Percentiles rank a stretch among this genome's conserved stretches.
Conservation (phyloP, 768 basidiomycete species). For the Sutorius australiensis region DNA sequence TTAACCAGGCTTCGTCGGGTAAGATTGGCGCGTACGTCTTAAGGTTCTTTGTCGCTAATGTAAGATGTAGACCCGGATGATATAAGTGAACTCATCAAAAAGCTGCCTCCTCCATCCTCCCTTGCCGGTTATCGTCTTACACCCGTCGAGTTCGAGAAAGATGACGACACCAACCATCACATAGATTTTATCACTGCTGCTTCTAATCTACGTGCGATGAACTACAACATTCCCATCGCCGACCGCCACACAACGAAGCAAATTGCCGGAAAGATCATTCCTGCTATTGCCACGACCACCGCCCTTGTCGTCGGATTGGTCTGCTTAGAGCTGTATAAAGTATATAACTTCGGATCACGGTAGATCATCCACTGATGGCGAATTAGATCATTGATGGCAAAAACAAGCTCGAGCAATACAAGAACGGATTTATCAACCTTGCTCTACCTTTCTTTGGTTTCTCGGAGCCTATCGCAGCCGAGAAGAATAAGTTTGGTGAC, state of each 20-base stretch:
- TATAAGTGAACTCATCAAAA: conserved; percentile 51
- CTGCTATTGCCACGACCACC: conserved; percentile 98
- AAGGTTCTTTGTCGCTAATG: conserved; percentile 2
- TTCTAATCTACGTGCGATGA: conserved; percentile 92
- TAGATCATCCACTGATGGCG: neutral
- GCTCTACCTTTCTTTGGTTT: conserved; percentile 99
- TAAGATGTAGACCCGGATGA: conserved; percentile 44
- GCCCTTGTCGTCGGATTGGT: conserved; percentile 93
- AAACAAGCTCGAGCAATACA: conserved; percentile 89
- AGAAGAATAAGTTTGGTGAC: conserved; percentile 82
- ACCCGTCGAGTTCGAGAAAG: conserved; percentile 98
- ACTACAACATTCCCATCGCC: conserved; percentile 85
- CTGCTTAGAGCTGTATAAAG: conserved; percentile 97
- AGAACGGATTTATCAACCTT: conserved; percentile 98
- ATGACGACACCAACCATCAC: conserved; percentile 96
- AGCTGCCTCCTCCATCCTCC: conserved; percentile 85
- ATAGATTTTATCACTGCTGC: conserved; percentile 99
- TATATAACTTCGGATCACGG: conserved; percentile 21
- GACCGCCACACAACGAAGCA: conserved; percentile 94
- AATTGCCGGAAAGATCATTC: conserved; percentile 98
- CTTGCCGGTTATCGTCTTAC: conserved; percentile 94
- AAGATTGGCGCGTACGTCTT: conserved; percentile 2
- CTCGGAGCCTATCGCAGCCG: conserved; percentile 91
- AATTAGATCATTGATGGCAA: conserved; percentile 90
- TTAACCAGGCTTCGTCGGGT: conserved; percentile 46